phyloP scores from a whole-genome alignment of 2,329 filamentous ascomycete genomes.

The Colletotrichum simmondsii region DNA sequence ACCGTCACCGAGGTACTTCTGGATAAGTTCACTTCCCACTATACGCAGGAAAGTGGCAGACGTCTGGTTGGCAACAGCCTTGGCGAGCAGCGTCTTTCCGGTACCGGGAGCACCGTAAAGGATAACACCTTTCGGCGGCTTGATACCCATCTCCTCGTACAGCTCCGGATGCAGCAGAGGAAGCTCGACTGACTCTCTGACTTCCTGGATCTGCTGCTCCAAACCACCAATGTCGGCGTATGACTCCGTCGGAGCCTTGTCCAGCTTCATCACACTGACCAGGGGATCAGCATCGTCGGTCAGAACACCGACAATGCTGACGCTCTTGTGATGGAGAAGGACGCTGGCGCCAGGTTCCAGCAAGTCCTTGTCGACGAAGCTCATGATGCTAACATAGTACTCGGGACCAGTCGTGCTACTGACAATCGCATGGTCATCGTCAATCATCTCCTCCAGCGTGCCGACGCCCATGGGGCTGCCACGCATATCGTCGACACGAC shows the following conservation, averaged over 20 bases:
- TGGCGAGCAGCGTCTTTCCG: slow-evolving; percentile 97
- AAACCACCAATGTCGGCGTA: slow-evolving; percentile 98
- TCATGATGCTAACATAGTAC: slow-evolving; percentile 99
- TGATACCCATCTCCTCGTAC: slow-evolving; percentile 99
- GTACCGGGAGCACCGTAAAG: slow-evolving; percentile 97
- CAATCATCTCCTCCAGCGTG: slow-evolving; percentile 97
- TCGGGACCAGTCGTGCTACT: slow-evolving; percentile 97
- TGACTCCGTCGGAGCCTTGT: slow-evolving; percentile 97
- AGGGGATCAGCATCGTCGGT: slow-evolving; percentile 96
- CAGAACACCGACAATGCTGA: slow-evolving; percentile 96
- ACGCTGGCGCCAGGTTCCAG: slow-evolving; percentile 96
- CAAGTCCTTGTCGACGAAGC: slow-evolving; percentile 98
- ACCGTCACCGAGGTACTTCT: slow-evolving; percentile 98
- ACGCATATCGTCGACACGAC: slow-evolving; percentile 97
- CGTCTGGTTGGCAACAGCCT: slow-evolving; percentile 97
- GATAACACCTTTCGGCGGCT: slow-evolving; percentile 99
- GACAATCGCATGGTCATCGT: slow-evolving; percentile 98
- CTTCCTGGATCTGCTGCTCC: slow-evolving; percentile 96
- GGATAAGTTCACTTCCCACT: slow-evolving; percentile 97
- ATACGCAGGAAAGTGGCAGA: slow-evolving; percentile 99
- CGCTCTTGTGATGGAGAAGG: slow-evolving; percentile 95
- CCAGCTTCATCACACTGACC: slow-evolving; percentile 98
- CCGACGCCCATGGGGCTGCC: slow-evolving; percentile 99
- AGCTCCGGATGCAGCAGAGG: slow-evolving; percentile 95
- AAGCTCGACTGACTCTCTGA: slow-evolving; percentile 95